A percentile compares a stretch with the other conserved stretches of the same genome.
These are phyloP conservation scores for Beverwykella pulmonaria DNA, from an alignment of 495 filamentous ascomycete species.

Conservation along the genomic window DNA sequence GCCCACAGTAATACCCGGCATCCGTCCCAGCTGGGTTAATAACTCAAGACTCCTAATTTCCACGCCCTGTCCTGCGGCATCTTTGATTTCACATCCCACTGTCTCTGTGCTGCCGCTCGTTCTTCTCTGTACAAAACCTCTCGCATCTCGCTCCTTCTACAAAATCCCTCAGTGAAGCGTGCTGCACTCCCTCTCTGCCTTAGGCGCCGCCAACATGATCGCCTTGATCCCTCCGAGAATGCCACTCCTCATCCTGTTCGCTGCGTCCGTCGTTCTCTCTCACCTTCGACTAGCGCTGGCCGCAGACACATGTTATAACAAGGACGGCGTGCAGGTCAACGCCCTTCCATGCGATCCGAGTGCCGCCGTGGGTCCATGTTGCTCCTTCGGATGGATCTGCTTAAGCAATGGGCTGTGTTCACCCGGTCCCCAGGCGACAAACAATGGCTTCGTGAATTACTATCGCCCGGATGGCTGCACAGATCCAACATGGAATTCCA, in stretches of 20 bases:
- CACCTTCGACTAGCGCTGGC: neutral
- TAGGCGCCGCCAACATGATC: neutral
- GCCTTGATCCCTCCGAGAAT: neutral
- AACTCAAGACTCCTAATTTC: neutral
- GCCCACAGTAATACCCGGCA: neutral
- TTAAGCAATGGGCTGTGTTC: constrained; percentile 3
- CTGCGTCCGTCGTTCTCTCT: neutral
- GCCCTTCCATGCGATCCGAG: neutral
- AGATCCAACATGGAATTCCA: constrained; percentile 1
- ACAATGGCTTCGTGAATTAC: constrained; percentile 1
- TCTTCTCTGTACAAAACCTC: neutral
- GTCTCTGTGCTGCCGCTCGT: neutral
- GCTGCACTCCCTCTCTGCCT: neutral
- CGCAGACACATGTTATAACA: neutral
- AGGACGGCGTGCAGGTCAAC: neutral
- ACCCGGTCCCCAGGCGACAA: neutral
- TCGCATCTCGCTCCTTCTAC: neutral
- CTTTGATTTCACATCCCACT: neutral
- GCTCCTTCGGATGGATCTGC: neutral
- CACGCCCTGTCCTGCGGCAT: neutral
- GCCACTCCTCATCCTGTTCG: neutral
- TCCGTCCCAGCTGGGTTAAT: neutral
- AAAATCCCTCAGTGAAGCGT: neutral
- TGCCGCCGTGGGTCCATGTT: neutral
- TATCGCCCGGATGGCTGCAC: constrained; percentile 11